Base-by-base conservation (phyloP, 176 grass and related monocot species). In the Tillandsia leiboldiana region DNA sequence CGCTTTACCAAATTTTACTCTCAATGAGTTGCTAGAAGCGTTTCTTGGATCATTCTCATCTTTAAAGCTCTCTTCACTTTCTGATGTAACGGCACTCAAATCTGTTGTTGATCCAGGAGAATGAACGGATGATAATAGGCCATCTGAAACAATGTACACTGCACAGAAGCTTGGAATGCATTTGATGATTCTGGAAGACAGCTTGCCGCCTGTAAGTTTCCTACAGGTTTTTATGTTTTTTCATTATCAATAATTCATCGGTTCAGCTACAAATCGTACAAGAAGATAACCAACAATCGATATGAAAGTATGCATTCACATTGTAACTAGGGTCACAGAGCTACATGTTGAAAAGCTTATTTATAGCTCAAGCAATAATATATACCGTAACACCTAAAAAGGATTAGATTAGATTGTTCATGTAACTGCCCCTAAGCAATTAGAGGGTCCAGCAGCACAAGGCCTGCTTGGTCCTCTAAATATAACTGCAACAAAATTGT, bases 131-230 rank as follows among this genome's bases (percentile, higher is more conserved):
- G 27, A 83, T 17, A 88, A 70, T 18, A 24, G 62, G 8, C 74
- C 81, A 64, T 84, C 81, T 84, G 78, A 75, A 64, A 84, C 24
- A 80, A 67, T 74, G 75, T 78, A 88, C 27, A 81, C 78, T 51
- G 51, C 78, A 78, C 81, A 88, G 65, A 88, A 81, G 53, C 53
- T 78, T 59, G 78, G 82, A 68, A 67, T 72, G 51, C 78, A 56
- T 68, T 64, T 63, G 53, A 74, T 77, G 59, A 88, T 88, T 75
- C 28, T 73, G 59, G 73, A 64, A 11, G 71, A 81, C 1, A 33
- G 68, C 53, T 72, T 88, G 51, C 48, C 53, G 7, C 81, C 50
- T 42, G 64, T 88, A 48, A 65, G 73, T 49, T 75, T 88, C 78
- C 81, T 88, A 33, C 26, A 29, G 4, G 12, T 24, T 12, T 65